These are phyloP conservation scores for Xylaria curta DNA, from an alignment of 495 filamentous ascomycete genomes.

Conservation along the genomic window DNA sequence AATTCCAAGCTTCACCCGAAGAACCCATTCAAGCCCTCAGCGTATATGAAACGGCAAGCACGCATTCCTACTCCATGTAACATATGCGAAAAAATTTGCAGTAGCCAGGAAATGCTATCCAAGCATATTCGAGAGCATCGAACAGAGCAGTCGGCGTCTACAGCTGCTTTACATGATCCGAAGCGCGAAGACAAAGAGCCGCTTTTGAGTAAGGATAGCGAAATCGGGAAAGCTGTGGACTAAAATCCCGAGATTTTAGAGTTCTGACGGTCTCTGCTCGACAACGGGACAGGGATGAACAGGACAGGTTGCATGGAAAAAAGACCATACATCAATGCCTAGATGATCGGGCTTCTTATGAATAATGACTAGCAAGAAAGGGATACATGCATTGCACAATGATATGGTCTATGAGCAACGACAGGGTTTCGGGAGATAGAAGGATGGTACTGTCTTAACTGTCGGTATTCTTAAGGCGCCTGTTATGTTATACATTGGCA, in stretches of 20 bases:
- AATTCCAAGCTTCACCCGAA: slow-evolving; percentile 12
- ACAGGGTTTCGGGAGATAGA: not conserved
- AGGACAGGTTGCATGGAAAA: not conserved
- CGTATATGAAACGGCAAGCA: not conserved
- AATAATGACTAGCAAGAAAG: not conserved
- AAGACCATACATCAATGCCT: not conserved
- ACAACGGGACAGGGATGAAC: not conserved
- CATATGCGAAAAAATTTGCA: not conserved
- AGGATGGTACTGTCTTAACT: not conserved
- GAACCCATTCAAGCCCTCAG: not conserved
- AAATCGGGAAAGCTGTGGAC: not conserved
- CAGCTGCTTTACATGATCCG: not conserved
- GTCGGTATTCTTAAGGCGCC: no score
- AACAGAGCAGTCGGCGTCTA: not conserved
- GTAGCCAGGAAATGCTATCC: not conserved
- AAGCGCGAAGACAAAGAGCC: not conserved
- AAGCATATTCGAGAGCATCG: not conserved
- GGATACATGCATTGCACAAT: not conserved
- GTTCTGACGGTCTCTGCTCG: not conserved
- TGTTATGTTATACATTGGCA: no score
- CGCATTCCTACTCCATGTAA: not conserved
- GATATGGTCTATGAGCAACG: not conserved
- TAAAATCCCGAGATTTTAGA: not conserved
- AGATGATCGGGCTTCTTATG: not conserved
- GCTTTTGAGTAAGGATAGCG: not conserved